Evolutionary conservation across 2,329 filamentous ascomycete genomes (phyloP), one percentile per base, ranked within the genome.

Genomic region (Phialemonium atrogriseum): DNA sequence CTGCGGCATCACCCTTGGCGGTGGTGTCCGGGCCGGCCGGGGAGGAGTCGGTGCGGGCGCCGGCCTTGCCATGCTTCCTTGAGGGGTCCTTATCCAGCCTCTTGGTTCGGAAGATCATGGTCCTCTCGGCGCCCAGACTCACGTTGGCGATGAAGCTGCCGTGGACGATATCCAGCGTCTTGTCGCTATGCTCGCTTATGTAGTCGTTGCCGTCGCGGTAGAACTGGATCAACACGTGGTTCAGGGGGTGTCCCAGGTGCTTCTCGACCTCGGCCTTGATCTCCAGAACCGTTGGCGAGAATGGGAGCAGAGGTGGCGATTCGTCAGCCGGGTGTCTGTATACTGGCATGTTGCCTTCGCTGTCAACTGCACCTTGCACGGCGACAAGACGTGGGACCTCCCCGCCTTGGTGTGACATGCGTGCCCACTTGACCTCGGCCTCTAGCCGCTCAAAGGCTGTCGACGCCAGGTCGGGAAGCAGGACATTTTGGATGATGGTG

Each of bases 121-220:
- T 88, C 32, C 91, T 71, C 58, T 93, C 80, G 1, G 89, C 88
- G 2, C 91, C 91, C n/a, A 96, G 70, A 43, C 86, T 94, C 30
- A 94, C 77, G 50, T 96, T 98, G 42, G 88, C 86, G 43, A 98
- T 94, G 37, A 70, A 88, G 15, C 84, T 91, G 5, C 70, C 77
- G 16, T 72, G 75, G 10, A 77, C 78, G 35, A 98, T 91, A 52
- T 98, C 91, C 15, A 98, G 66, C 0, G 89, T 94, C 60, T 98
- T 98, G 54, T 98, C 91, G 23, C 86, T 93, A 51, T 98, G 91
- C 52, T 98, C 91, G 1, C 85, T 91, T 40, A 98, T 98, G 52
- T 86, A 86, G 57, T 98, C 91, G 28, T 75, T 77, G 3, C 89
- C 85, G 44, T 73, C 71, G n/a, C 91, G 84, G 50, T 98, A 98